Evolutionary conservation across 495 filamentous ascomycete species (phyloP).

Genomic region (Hypoxylon fragiforme): DNA sequence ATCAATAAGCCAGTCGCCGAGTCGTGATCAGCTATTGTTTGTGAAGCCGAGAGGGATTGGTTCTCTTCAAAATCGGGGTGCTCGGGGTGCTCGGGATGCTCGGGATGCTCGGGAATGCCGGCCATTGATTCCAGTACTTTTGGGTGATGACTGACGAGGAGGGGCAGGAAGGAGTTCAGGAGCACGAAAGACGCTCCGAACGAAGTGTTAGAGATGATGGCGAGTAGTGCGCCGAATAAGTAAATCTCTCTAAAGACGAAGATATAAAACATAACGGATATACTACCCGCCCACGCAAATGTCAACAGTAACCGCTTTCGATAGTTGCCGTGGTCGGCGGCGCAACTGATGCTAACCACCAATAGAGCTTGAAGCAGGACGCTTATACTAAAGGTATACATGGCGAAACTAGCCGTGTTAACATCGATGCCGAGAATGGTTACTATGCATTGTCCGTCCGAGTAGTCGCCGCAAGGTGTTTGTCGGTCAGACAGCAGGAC

Average conservation of each 20-base stretch:
- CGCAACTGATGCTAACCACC: slow-evolving; percentile 93
- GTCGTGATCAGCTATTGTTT: slow-evolving; percentile 26
- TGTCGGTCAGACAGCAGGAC: slow-evolving; percentile 75
- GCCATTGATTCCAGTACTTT: slow-evolving; percentile 42
- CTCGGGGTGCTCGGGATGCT: too few species aligned
- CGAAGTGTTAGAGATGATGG: slow-evolving; percentile 87
- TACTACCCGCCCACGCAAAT: slow-evolving; percentile 81
- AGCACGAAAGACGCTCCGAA: slow-evolving; percentile 86
- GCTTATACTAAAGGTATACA: slow-evolving; percentile 96
- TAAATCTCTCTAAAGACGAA: slow-evolving; percentile 73
- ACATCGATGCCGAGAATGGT: slow-evolving; percentile 80
- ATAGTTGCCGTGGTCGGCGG: slow-evolving; percentile 93
- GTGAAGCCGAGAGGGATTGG: slow-evolving; percentile 32
- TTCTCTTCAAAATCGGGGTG: slow-evolving; percentile 38
- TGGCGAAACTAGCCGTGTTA: slow-evolving; percentile 95
- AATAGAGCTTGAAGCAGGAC: slow-evolving; percentile 86
- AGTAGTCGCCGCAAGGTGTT: slow-evolving; percentile 65
- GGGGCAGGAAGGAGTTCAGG: slow-evolving; percentile 80
- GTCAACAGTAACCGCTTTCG: slow-evolving; percentile 81
- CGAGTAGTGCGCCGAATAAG: slow-evolving; percentile 76
- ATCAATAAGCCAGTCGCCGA: slow-evolving; percentile 52
- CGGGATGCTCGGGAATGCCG: slow-evolving; percentile 39
- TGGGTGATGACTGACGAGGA: slow-evolving; percentile 79
- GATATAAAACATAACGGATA: slow-evolving; percentile 87
- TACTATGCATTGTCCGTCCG: slow-evolving; percentile 76